Evolutionary conservation across 2,329 filamentous ascomycete genomes (phyloP), one percentile per base, ranked within the genome.

Genomic region (Botryotinia calthae): DNA sequence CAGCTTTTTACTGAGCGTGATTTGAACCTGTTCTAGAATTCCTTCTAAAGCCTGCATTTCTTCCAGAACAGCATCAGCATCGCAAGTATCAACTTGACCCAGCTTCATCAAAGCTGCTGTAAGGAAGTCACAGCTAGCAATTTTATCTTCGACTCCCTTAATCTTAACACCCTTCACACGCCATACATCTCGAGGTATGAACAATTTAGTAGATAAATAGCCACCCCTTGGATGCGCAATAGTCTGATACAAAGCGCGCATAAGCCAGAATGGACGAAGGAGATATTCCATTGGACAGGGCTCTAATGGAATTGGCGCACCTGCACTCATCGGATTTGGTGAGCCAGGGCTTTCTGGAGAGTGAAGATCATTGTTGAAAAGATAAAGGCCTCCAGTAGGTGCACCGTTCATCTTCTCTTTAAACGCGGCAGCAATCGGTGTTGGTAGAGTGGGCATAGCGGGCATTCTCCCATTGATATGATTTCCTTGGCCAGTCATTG

Each of bases 181-280:
- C 96, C 96, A 99, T 4, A 96, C 93, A 80, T 98, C 95, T 69
- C 93, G 89, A 9, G 96, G 95, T 8, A 99, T 88, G 80, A 99
- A 99, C 0, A 99, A 87, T 78, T 94, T 95, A 34, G 91, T 95
- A 70, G 95, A 97, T 31, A 99, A 81, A 80, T 98, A 99, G 25
- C 95, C 96, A 54, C 96, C 96, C 37, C 94, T 90, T 3, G 95
- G 94, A 79, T 99, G 95, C 28, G 91, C 92, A 62, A 99, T 89
- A 0, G 95, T 97, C 81, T 98, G 94, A 80, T 96, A 97, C 40
- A 99, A 86, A 75, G 93, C 95, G 71, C 96, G 90, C 93, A 99
- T 97, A 62, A 99, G 86, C 96, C 96, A 99, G 82, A 98, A 99
- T 2, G 96, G 97, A 31, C 96, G 90, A n/a, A 98, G 86, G 78